Evolutionary conservation across 2,329 filamentous ascomycete genomes (phyloP), one percentile per base, ranked within the genome.

Genomic region (Sporothrix pseudoabietina): DNA sequence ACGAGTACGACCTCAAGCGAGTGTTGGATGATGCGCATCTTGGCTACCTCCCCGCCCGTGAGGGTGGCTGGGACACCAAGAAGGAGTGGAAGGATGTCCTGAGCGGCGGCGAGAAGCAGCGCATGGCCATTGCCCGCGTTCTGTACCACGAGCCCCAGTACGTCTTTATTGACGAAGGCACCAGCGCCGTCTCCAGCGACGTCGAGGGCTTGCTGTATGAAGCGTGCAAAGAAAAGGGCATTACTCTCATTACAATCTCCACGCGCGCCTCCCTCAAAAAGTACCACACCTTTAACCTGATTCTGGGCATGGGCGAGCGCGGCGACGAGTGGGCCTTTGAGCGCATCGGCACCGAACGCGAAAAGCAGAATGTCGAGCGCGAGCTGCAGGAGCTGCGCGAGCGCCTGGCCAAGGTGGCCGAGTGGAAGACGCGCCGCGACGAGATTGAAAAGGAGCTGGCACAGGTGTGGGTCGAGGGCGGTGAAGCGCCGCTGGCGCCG

Each of bases 51-150:
- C 93, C 94, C 1, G 90, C 94, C 68, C 90, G 96, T 19, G 96
- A 99, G 84, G 96, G 96, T 54, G 96, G 96, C 16, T 98, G 94
- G 94, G 94, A 99, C 79, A 96, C 94, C 4, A 89, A 94, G 73
- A 98, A 99, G 82, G 94, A 97, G 80, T 99, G 96, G 96, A 98
- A 98, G 83, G 95, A 98, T 77, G 94, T 99, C 4, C 86, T 99
- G n/a, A 95, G 92, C 76, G 96, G 96, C 54, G 96, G 96, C 14
- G 96, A 99, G 86, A 99, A 99, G 84, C 96, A 99, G 83, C 87
- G 96, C 30, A 93, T 99, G 88, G 94, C 90, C 0, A 94, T 99
- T 78, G 95, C 97, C 4, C 86, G 96, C 61, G 81, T 99, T 69
- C 84, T 98, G 55, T 99, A 99, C 79, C 96, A 99, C 79, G 95